Evolutionary conservation across 768 basidiomycete genomes (phyloP).

Genomic region (Rhodotorula toruloides): DNA sequence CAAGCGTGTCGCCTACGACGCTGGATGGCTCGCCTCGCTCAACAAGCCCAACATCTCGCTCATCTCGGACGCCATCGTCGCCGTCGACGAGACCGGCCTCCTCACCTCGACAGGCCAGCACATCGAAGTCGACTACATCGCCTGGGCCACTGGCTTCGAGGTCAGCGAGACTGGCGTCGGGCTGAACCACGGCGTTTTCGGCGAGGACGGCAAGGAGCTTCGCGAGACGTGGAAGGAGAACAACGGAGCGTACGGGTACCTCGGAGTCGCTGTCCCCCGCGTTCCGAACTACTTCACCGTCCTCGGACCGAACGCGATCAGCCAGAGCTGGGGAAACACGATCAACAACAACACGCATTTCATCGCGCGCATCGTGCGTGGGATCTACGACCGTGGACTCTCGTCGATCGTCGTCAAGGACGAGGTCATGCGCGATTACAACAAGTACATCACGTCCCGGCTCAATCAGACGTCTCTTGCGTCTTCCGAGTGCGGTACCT

Average conservation of each 20-base stretch:
- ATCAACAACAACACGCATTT: conserved; percentile 16
- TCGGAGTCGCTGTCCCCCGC: conserved; percentile 13
- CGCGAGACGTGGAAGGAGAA: conserved; percentile 19
- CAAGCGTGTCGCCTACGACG: conserved; percentile 57
- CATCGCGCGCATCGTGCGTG: conserved; percentile 27
- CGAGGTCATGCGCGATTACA: conserved; percentile 12
- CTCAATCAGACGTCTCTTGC: conserved; percentile 19
- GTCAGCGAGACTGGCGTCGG: conserved; percentile 34
- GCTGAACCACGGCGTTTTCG: conserved; percentile 31
- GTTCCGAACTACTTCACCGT: conserved; percentile 34
- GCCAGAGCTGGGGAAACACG: conserved; percentile 20
- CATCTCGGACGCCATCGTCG: conserved; percentile 17
- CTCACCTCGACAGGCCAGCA: conserved; percentile 13
- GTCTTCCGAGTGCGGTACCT: not conserved
- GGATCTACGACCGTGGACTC: conserved; percentile 16
- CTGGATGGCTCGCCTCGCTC: conserved; percentile 57
- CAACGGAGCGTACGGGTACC: conserved; percentile 27
- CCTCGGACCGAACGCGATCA: conserved; percentile 35
- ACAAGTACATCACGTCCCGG: conserved; percentile 10
- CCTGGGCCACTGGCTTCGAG: conserved; percentile 38
- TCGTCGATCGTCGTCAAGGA: conserved; percentile 27
- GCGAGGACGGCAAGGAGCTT: conserved; percentile 27
- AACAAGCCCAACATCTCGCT: conserved; percentile 56
- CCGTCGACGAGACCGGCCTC: conserved; percentile 27
- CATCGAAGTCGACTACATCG: conserved; percentile 27